Conservation (phyloP, 2,329 filamentous ascomycete genomes). For the Fusarium armeniacum region DNA sequence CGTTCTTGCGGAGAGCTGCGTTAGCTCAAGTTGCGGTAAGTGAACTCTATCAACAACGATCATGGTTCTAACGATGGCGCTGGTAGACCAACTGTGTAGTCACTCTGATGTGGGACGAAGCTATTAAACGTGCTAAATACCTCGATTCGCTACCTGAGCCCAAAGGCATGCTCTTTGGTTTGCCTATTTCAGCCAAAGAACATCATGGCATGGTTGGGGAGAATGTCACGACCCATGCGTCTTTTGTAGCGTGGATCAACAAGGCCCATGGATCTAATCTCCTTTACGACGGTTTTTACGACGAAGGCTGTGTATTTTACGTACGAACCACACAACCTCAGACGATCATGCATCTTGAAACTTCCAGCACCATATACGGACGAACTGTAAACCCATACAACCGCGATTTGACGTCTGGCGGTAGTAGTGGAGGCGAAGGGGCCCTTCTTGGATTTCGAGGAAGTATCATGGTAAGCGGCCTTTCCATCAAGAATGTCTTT, state of each 20-base stretch:
- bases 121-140: constrained; percentile 52
- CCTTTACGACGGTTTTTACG: constrained; percentile 51
- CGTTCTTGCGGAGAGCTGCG: constrained; percentile 48
- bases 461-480: constrained; percentile 53
- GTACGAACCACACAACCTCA: constrained; percentile 79
- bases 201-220: constrained; percentile 55
- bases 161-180: constrained; percentile 53
- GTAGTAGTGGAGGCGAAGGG: constrained; percentile 71
- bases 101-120: constrained; percentile 55
- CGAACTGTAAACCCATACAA: constrained; percentile 75
- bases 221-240: constrained; percentile 49
- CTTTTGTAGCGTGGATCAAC: constrained; percentile 52
- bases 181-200: constrained; percentile 55
- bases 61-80: not conserved
- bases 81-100: constrained; percentile 53
- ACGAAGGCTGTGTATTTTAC: constrained; percentile 57
- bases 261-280: constrained; percentile 53
- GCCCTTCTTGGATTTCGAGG: constrained; percentile 59
- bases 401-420: constrained; percentile 71
- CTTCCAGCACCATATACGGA: constrained; percentile 73
- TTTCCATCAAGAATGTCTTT: accelerated
- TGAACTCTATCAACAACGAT: not conserved
- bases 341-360: constrained; percentile 68
- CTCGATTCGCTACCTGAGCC: constrained; percentile 54
- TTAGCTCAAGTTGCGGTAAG: constrained; percentile 48